Base-by-base conservation (phyloP, 768 basidiomycete species). In the Lentinula sp. region DNA sequence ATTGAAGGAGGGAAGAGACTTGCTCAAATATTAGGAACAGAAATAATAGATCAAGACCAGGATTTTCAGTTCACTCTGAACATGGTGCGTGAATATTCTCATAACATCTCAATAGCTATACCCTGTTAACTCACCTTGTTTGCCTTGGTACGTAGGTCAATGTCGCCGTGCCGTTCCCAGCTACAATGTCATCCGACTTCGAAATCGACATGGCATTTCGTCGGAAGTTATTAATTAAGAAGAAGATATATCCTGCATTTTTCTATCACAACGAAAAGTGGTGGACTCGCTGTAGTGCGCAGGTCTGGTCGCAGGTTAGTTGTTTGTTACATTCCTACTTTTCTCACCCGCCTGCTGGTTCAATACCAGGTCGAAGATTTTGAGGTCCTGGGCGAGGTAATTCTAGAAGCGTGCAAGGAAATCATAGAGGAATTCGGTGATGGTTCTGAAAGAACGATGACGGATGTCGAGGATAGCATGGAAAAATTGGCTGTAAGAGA, bases 1-100 rank as follows among this genome's bases (percentile, higher is more conserved):
- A 62, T 88, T 2, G 69, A 79, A 48, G 93, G 91, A 7, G 91
- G 89, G 0, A 78, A 76, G 62, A 67, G 69, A 9, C 74, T 93
- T 7, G 84, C 86, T 1, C 75, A 83, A 61, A 70, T 84, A 7
- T 75, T 92, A 45, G 84, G 82, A 1, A 93, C 90, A 0, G 64
- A 66, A 15, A 76, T 87, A 4, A 75, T 93, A 75, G 87, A 91
- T 61, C 65, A 69, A 39, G 45, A 31, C 2, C 74, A 78, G 49
- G 73, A 74, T 1, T 77, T 77, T 15, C 83, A 85, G 61, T 70
- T 90, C 13, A 90, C 88, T 0, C 73, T 84, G 11, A 84, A 80
- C 64, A 92, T 94, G 90, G 90, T 89, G 32, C 51, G 66, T 61
- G 23, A 23, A n/a, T n/a, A n/a, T n/a, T 18, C 55, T 34, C 32